Base-by-base conservation (phyloP, 2,329 filamentous ascomycete genomes). In the Aspergillus pseudonomiae region DNA sequence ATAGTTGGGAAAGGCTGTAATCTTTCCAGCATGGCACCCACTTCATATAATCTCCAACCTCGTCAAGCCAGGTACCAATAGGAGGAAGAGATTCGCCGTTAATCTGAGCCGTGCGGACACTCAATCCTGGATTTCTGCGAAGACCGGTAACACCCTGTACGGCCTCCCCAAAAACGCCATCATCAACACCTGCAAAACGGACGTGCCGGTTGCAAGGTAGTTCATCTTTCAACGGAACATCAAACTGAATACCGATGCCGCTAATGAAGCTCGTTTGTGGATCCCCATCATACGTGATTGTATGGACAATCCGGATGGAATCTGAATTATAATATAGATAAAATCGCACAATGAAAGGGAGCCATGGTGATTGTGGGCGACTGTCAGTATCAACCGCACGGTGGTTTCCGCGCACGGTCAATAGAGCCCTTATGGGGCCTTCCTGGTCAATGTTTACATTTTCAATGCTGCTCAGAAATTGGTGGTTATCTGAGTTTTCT, bases 1-100 rank as follows among this genome's bases (percentile, higher is more conserved):
- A 88, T 0, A 88, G 77, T 68, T 89, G 87, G 0, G 77, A 78
- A 14, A 89, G 74, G 19, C 78, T 82, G 70, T 84, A 89, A 66
- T 88, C 85, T 57, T 80, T 83, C 85, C 86, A 89, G 0, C 79
- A 73, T 0, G 86, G 87, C 54, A 89, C 82, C 83, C 84, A 89
- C 39, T 84, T 79, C 4, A 88, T 69, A 73, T 9, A 81, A 77
- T 3, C 85, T 79, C 52, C 78, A 73, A 4, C 78, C 73, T 65
- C 82, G 78, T 84, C 84, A 85, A 0, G 59, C 67, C 66, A 72
- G 10, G 28, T 60, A n/a, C 30, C 52, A 10, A 39, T 39, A 19
- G 63, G 21, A 0, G 66, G 61, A 1, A 60, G 36, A 6, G 41
- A 26, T 26, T 67, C 57, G 1, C 82, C 83, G 0, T 75, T 71